phyloP scores from a whole-genome alignment of 441 rosid species.

The Populus hybrid region DNA sequence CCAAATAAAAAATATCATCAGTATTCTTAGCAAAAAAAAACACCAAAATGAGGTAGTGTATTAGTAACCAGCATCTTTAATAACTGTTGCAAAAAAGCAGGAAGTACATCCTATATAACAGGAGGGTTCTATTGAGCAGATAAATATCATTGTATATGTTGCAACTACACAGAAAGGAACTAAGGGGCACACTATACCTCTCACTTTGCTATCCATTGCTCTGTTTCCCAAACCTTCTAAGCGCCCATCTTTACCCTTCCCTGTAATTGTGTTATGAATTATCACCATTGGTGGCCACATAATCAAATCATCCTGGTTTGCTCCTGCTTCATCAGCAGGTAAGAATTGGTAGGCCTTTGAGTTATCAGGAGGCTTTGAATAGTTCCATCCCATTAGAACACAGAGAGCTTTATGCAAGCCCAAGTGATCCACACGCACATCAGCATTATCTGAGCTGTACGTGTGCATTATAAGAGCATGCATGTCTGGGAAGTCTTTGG shows the following conservation, averaged over 20 bases:
- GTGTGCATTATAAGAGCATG: slow-evolving; percentile 94
- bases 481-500: slow-evolving; percentile 84
- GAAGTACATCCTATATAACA: slow-evolving; percentile 9
- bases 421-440: slow-evolving; percentile 83
- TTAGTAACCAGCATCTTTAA: neutral
- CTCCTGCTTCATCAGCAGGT: slow-evolving; percentile 75
- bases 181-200: slow-evolving; percentile 66
- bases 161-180: slow-evolving; percentile 30
- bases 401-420: slow-evolving; percentile 98
- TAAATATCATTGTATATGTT: slow-evolving; percentile 4
- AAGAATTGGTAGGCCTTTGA: slow-evolving; percentile 78
- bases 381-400: slow-evolving; percentile 95
- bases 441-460: slow-evolving; percentile 79
- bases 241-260: slow-evolving; percentile 94
- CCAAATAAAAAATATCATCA: neutral
- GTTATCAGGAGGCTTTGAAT: slow-evolving; percentile 80
- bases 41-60: neutral
- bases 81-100: neutral
- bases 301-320: slow-evolving; percentile 84
- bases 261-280: slow-evolving; percentile 88
- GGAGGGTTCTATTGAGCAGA: slow-evolving; percentile 20
- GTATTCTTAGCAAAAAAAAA: neutral
- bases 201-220: slow-evolving; percentile 84
- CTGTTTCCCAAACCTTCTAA: slow-evolving; percentile 98
- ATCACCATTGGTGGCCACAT: slow-evolving; percentile 96